A percentile compares a stretch with the other conserved stretches of the same genome.
phyloP scores from a whole-genome alignment of 345 rosid genomes.

The Luvunga scandens region DNA sequence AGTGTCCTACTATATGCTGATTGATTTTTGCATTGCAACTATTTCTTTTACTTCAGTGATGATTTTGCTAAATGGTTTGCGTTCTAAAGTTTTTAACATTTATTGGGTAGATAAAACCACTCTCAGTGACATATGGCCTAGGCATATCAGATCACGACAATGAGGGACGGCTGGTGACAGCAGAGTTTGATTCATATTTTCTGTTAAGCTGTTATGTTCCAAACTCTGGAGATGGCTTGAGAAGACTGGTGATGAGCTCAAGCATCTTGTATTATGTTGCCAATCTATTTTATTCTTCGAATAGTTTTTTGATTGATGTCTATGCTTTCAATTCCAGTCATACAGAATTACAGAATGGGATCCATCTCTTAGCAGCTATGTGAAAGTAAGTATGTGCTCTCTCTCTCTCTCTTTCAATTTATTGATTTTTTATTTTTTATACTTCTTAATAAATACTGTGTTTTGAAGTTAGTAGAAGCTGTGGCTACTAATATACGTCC shows the following conservation, averaged over 20 bases:
- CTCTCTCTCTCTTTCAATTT: no score
- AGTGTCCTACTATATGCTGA: background rate
- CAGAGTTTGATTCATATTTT: conserved; percentile 83
- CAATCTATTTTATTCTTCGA: background rate
- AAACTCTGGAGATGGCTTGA: conserved; percentile 95
- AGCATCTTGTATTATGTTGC: background rate
- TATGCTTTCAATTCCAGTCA: conserved; percentile 40
- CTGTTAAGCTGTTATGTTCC: conserved; percentile 75
- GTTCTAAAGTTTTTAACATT: conserved; percentile 12
- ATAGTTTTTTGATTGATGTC: conserved; percentile 5
- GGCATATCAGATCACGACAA: conserved; percentile 76
- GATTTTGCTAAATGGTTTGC: background rate
- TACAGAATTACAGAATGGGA: conserved; percentile 86
- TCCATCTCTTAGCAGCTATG: conserved; percentile 62
- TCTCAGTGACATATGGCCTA: conserved; percentile 74
- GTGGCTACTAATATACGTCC: background rate
- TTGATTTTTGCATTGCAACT: background rate
- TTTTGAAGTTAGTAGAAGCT: background rate
- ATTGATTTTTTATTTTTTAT: background rate
- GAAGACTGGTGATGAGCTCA: conserved; percentile 66
- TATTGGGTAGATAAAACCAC: conserved; percentile 74
- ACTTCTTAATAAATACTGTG: background rate
- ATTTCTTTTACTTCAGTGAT: background rate
- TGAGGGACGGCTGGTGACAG: conserved; percentile 90
- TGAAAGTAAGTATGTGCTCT: conserved; percentile 57